Conservation (phyloP, 2,329 filamentous ascomycete genomes). For the Sporothrix mexicana region DNA sequence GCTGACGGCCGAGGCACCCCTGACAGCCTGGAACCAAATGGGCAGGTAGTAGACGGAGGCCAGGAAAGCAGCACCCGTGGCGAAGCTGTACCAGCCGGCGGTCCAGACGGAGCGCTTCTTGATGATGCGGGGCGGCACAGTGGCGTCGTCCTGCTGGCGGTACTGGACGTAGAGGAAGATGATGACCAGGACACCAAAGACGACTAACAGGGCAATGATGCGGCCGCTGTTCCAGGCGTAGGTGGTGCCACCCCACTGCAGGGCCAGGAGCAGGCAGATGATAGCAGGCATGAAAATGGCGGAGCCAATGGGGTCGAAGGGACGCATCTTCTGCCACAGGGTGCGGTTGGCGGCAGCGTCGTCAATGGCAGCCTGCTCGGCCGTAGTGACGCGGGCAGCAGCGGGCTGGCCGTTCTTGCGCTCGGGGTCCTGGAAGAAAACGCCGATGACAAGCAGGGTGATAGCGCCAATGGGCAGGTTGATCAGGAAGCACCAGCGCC, state of each 20-base stretch:
- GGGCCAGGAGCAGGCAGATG: slow-evolving; percentile 53
- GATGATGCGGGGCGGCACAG: slow-evolving; percentile 51
- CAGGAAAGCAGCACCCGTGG: slow-evolving; percentile 44
- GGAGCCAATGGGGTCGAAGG: slow-evolving; percentile 37
- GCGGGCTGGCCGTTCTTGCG: slow-evolving; percentile 24
- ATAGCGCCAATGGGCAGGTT: slow-evolving; percentile 45
- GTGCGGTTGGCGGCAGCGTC: slow-evolving; percentile 14
- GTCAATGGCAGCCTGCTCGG: background rate
- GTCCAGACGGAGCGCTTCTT: slow-evolving; percentile 48
- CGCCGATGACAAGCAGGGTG: slow-evolving; percentile 37
- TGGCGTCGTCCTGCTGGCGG: slow-evolving; percentile 46
- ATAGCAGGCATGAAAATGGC: slow-evolving; percentile 42
- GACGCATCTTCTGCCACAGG: slow-evolving; percentile 37
- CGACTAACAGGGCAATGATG: slow-evolving; percentile 49
- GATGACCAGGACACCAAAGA: slow-evolving; percentile 43
- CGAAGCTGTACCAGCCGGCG: slow-evolving; percentile 45
- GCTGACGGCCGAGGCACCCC: slow-evolving; percentile 44
- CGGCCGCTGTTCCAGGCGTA: slow-evolving; percentile 39
- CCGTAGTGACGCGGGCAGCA: background rate
- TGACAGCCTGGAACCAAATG: slow-evolving; percentile 48
- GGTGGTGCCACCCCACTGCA: slow-evolving; percentile 50
- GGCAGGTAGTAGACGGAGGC: slow-evolving; percentile 42
- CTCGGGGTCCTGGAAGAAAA: slow-evolving; percentile 38
- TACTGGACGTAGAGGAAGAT: slow-evolving; percentile 46
- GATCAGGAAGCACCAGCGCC: slow-evolving; percentile 46